Percentiles rank a stretch among this genome's conserved stretches.
Conservation (phyloP, 106 monocot genomes). For the Posidonia australis region DNA sequence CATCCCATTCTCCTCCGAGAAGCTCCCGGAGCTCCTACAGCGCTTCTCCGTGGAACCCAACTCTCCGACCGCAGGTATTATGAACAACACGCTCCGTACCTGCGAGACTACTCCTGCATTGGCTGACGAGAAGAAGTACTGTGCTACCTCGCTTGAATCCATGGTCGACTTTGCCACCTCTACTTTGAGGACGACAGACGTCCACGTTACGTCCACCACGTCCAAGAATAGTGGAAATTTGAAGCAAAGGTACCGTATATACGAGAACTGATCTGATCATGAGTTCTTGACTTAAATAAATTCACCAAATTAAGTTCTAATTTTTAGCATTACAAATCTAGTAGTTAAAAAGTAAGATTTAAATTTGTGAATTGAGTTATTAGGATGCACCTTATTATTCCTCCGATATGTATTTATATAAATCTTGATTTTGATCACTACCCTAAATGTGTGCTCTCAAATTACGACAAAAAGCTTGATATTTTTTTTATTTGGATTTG, state of each 20-base stretch:
- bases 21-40: neutral
- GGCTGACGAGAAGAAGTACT: neutral
- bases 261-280: too few species aligned
- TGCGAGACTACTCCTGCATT: neutral
- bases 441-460: too few species aligned
- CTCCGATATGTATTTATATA: too few species aligned
- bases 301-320: too few species aligned
- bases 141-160: conserved; percentile 13
- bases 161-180: conserved; percentile 12
- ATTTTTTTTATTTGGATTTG: too few species aligned
- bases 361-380: too few species aligned
- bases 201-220: conserved; percentile 15
- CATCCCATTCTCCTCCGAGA: conserved; percentile 5
- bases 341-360: too few species aligned
- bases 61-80: neutral
- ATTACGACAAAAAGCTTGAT: too few species aligned
- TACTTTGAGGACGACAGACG: neutral
- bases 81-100: conserved; percentile 22
- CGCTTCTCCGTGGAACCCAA: conserved; percentile 1
- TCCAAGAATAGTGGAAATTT: neutral
- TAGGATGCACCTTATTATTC: too few species aligned
- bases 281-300: too few species aligned
- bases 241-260: conserved; percentile 37
- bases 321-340: too few species aligned
- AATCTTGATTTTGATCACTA: too few species aligned